Conservation (phyloP, 2,329 filamentous ascomycete species). For the Thelonectria blattea region DNA sequence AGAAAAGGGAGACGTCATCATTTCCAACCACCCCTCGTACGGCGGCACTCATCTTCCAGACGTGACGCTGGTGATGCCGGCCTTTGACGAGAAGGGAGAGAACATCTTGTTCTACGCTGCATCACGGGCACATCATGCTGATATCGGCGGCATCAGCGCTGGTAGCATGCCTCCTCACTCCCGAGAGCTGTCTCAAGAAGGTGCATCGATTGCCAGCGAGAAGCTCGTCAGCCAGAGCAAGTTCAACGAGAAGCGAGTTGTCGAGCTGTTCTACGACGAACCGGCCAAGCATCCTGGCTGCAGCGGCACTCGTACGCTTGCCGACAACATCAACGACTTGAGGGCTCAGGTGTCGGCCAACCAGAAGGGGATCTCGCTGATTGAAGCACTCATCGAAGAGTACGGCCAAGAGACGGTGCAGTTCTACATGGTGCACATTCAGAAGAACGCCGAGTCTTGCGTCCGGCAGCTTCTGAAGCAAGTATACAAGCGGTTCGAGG, state of each 20-base stretch:
- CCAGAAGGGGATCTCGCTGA: conserved; percentile 84
- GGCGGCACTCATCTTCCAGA: conserved; percentile 85
- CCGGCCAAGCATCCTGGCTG: conserved; percentile 78
- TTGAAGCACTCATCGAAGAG: conserved; percentile 75
- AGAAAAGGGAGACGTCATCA: conserved; percentile 79
- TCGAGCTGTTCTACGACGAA: conserved; percentile 73
- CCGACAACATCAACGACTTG: conserved; percentile 82
- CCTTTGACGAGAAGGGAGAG: conserved; percentile 68
- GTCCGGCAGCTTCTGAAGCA: conserved; percentile 76
- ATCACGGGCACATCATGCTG: conserved; percentile 81
- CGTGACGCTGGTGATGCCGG: conserved; percentile 80
- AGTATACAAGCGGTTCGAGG: conserved; percentile 72
- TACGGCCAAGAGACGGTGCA: conserved; percentile 80
- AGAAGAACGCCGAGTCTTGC: conserved; percentile 77
- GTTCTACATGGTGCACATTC: conserved; percentile 84
- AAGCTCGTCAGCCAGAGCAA: conserved; percentile 77
- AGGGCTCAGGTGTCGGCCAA: conserved; percentile 86
- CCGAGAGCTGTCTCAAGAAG: conserved; percentile 66
- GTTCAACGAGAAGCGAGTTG: conserved; percentile 80
- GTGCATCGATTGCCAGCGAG: conserved; percentile 67
- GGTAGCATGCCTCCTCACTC: conserved; percentile 83
- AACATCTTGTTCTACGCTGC: conserved; percentile 84
- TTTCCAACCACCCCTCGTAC: conserved; percentile 84
- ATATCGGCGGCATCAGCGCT: conserved; percentile 81
- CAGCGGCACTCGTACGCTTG: conserved; percentile 77